These are phyloP conservation scores for Pseudogymnoascus sp. DNA, from an alignment of 2,329 filamentous ascomycete species.

Conservation along the genomic window DNA sequence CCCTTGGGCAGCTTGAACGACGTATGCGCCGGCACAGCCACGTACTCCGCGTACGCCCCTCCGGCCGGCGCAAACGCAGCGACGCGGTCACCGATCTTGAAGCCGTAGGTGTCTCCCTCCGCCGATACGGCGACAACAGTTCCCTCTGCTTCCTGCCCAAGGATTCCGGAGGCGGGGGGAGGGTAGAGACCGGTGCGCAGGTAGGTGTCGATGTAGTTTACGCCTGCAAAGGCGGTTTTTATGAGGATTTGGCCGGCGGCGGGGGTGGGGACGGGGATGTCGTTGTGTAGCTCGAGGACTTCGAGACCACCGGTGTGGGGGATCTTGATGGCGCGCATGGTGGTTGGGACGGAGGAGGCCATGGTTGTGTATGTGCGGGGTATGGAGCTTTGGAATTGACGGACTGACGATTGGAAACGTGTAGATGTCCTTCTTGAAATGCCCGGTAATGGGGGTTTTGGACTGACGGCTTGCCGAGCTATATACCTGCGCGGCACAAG, in stretches of 20 bases:
- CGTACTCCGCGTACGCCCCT: slow-evolving; percentile 49
- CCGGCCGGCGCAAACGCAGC: slow-evolving; percentile 48
- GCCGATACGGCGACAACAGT: slow-evolving; percentile 54
- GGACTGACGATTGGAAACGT: background rate
- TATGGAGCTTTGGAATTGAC: background rate
- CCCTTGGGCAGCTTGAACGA: slow-evolving; percentile 55
- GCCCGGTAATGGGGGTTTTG: background rate
- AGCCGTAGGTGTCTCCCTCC: slow-evolving; percentile 40
- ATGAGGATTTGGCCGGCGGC: slow-evolving; percentile 67
- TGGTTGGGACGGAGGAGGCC: slow-evolving; percentile 16
- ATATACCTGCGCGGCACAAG: background rate
- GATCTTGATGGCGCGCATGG: slow-evolving; percentile 58
- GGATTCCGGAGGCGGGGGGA: slow-evolving; percentile 59
- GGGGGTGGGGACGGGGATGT: slow-evolving; percentile 60
- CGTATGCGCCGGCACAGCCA: slow-evolving; percentile 42
- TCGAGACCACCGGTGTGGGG: slow-evolving; percentile 64
- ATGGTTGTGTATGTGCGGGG: background rate
- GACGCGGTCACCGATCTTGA: slow-evolving; percentile 61
- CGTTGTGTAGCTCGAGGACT: slow-evolving; percentile 61
- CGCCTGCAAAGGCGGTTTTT: slow-evolving; percentile 68
- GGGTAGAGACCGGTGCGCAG: slow-evolving; percentile 80
- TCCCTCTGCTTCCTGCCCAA: slow-evolving; percentile 73
- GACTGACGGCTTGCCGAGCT: background rate
- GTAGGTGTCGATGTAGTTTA: slow-evolving; percentile 90
- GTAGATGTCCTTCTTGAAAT: background rate